A percentile compares a stretch with the other conserved stretches of the same genome.
Evolutionary conservation across 129 eudicot species (phyloP).

Genomic region (Calendula officinalis): DNA sequence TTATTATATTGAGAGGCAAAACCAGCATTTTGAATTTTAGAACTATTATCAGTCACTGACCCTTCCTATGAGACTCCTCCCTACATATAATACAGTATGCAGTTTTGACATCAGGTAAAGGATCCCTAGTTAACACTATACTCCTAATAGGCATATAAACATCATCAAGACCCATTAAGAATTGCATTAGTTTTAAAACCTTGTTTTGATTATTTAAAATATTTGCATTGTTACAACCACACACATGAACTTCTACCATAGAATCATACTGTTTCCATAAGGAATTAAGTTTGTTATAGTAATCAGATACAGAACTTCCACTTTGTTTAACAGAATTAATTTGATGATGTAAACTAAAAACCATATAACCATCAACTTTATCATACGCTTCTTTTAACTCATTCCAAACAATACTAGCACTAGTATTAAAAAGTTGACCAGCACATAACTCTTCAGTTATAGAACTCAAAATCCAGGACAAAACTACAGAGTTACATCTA

Average conservation of each 20-base stretch:
- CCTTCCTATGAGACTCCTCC: background rate
- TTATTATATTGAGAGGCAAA: background rate
- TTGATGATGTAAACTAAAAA: background rate
- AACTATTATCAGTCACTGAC: background rate
- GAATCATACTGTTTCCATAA: background rate
- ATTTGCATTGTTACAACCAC: background rate
- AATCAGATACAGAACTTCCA: background rate
- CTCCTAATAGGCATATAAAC: background rate
- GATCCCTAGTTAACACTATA: background rate
- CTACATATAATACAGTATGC: background rate
- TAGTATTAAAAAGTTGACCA: background rate
- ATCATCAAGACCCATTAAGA: background rate
- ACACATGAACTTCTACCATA: background rate
- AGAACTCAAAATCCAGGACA: background rate
- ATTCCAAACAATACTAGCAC: background rate
- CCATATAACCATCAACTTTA: background rate
- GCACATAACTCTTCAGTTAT: background rate
- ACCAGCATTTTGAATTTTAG: background rate
- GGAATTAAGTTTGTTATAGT: background rate
- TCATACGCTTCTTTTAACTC: background rate
- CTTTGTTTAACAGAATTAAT: background rate
- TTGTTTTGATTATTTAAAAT: background rate
- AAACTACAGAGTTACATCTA: background rate
- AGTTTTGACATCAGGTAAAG: background rate
- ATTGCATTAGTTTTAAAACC: background rate